Base-by-base conservation (phyloP, 192 early-diverging fungal species). In the Gryganskiella cystojenkinii region DNA sequence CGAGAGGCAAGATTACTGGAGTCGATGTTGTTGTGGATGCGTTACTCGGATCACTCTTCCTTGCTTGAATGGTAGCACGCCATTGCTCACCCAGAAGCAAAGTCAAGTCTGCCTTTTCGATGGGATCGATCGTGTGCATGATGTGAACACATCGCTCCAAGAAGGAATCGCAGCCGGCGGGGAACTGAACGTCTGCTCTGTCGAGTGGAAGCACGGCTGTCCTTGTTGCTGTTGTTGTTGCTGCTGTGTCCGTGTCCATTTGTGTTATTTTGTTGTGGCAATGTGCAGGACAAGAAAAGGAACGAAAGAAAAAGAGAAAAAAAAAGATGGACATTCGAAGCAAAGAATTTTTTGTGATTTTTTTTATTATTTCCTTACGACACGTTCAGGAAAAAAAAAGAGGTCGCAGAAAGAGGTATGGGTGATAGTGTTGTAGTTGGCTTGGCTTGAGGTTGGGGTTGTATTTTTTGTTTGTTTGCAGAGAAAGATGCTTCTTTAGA, bases 111-210 rank as follows among this genome's bases (percentile, higher is more conserved):
- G 88, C 86, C 63, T 90, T 90, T 25, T 84, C 79, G 19, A 64
- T 52, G 24, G 88, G 88, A 69, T 85, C 78, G 20, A 83, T 76
- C 27, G 84, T 87, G 51, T 84, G 78, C 63, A 90, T 78, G 61
- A 90, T 83, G 34, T 78, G 55, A 4, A 90, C 78, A 33, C 81
- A 82, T 68, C 75, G 80, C 52, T 86, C 86, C 44, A 84, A 54
- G 30, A 90, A 54, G 4, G 82, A 78, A 49, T 78, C 56, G 34
- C 74, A 78, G 44, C 56, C 74, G 6, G 56, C 33, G 25, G 74
- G 74, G 50, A 78, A 78, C n/a, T 55, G 27, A 42, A 71, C 40
- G 2, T 54, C 46, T 11, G n/a, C n/a, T n/a, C n/a, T n/a, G n/a
- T n/a, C n/a, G n/a, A n/a, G n/a, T n/a, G n/a, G n/a, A n/a, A n/a